Evolutionary conservation across 1,284 basidiomycete species (phyloP).

Genomic region (Microstroma glucosiphilum): DNA sequence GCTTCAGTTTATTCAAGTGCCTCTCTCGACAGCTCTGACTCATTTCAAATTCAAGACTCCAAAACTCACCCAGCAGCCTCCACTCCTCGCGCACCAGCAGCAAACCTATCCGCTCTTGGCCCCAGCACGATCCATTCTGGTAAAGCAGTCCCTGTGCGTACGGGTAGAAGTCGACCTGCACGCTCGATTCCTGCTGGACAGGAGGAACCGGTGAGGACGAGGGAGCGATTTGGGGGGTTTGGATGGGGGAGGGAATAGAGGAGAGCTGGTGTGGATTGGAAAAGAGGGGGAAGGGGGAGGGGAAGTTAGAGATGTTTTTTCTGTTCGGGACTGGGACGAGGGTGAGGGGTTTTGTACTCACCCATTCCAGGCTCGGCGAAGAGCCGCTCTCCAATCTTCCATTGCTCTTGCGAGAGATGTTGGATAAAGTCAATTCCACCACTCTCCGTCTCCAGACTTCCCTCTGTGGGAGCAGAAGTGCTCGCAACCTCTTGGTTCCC

Average conservation of each 20-base stretch:
- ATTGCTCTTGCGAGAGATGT: conserved; percentile 16
- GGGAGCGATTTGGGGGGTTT: background rate
- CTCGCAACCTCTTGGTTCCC: conserved; percentile 11
- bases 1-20: too few species aligned
- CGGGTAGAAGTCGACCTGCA: conserved; percentile 26
- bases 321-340: conserved; percentile 7
- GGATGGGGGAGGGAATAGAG: background rate
- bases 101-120: conserved; percentile 19
- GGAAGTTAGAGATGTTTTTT: conserved; percentile 9
- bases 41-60: too few species aligned
- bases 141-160: conserved; percentile 24
- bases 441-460: conserved; percentile 14
- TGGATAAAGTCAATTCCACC: conserved; percentile 16
- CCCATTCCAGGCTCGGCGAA: conserved; percentile 20
- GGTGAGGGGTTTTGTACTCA: conserved; percentile 13
- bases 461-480: conserved; percentile 7
- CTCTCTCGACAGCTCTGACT: too few species aligned
- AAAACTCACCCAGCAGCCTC: conserved; percentile 20
- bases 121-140: conserved; percentile 31
- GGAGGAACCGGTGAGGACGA: conserved; percentile 22
- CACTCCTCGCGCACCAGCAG: conserved; percentile 18
- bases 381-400: conserved; percentile 18
- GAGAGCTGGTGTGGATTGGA: background rate
- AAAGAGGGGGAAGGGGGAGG: background rate
- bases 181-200: conserved; percentile 15